phyloP scores from a whole-genome alignment of 2,329 filamentous ascomycete genomes.

The Colletotrichum karsti region DNA sequence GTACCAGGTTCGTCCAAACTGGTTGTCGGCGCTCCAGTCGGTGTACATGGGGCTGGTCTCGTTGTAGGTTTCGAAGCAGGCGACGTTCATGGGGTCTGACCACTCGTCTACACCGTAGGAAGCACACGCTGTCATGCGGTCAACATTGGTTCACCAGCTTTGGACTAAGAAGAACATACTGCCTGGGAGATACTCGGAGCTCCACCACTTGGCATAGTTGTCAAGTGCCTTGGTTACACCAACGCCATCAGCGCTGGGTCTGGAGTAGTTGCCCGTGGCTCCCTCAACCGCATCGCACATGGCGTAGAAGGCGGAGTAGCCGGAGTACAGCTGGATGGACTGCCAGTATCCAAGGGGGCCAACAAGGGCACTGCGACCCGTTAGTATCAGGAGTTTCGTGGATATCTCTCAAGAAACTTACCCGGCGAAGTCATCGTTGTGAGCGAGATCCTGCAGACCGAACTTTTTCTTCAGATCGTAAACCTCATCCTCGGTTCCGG shows the following conservation, averaged over 20 bases:
- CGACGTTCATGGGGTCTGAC: slow-evolving; percentile 47
- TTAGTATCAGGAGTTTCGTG: background rate
- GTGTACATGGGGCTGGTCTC: slow-evolving; percentile 56
- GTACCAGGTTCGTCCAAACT: slow-evolving; percentile 60
- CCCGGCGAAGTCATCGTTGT: slow-evolving; percentile 60
- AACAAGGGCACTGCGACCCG: slow-evolving; percentile 32
- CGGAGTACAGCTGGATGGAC: slow-evolving; percentile 40
- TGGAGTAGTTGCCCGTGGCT: slow-evolving; percentile 28
- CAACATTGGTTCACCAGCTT: background rate
- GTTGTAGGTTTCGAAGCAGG: slow-evolving; percentile 65
- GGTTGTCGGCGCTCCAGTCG: slow-evolving; percentile 56
- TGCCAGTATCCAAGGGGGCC: slow-evolving; percentile 43
- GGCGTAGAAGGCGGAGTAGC: slow-evolving; percentile 43
- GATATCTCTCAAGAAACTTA: slow-evolving; percentile 10
- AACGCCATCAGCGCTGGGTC: slow-evolving; percentile 52
- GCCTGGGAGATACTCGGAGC: slow-evolving; percentile 51
- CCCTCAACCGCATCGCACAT: slow-evolving; percentile 44
- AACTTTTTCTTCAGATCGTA: slow-evolving; percentile 59
- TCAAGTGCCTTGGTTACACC: slow-evolving; percentile 60
- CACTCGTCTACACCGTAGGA: slow-evolving; percentile 55
- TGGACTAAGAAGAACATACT: slow-evolving; percentile 45
- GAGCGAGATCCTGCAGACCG: slow-evolving; percentile 55
- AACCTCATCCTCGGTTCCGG: slow-evolving; percentile 50
- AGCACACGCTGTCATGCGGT: slow-evolving; percentile 47
- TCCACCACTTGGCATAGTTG: slow-evolving; percentile 65